Conservation (phyloP, 2,329 filamentous ascomycete genomes). For the Neoscytalidium dimidiatum region DNA sequence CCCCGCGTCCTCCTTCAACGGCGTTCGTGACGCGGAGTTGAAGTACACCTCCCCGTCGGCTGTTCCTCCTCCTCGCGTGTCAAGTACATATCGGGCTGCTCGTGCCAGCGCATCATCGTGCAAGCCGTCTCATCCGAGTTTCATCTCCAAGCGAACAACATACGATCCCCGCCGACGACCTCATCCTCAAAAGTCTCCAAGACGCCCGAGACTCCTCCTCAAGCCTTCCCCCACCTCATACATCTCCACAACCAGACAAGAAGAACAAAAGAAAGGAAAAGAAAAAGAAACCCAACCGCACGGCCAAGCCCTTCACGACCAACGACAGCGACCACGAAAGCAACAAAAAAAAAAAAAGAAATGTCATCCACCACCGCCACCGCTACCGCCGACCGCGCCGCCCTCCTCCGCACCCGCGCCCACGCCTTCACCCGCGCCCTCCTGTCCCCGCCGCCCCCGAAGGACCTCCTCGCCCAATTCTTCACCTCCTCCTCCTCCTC, state of each 20-base stretch:
- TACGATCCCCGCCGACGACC: too few species aligned
- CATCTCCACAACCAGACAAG: too few species aligned
- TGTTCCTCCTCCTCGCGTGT: too few species aligned
- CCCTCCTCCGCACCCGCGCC: constrained; percentile 8
- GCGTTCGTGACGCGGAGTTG: too few species aligned
- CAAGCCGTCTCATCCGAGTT: too few species aligned
- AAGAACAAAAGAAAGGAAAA: background rate
- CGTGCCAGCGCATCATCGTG: too few species aligned
- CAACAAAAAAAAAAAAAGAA: background rate
- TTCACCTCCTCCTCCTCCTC: background rate
- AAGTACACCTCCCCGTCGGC: too few species aligned
- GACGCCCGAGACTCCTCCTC: too few species aligned
- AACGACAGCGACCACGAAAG: background rate
- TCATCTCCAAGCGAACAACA: too few species aligned
- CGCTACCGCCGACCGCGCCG: background rate
- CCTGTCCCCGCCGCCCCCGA: background rate
- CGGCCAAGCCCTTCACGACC: background rate
- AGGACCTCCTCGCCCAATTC: background rate
- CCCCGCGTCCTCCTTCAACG: background rate
- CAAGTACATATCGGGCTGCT: too few species aligned
- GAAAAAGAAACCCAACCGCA: background rate
- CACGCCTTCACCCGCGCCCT: constrained; percentile 10
- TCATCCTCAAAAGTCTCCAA: too few species aligned
- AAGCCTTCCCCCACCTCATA: too few species aligned
- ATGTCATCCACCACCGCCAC: background rate